Conservation (phyloP, 805 yeast species). For the Tetrapisispora iriomotensis region DNA sequence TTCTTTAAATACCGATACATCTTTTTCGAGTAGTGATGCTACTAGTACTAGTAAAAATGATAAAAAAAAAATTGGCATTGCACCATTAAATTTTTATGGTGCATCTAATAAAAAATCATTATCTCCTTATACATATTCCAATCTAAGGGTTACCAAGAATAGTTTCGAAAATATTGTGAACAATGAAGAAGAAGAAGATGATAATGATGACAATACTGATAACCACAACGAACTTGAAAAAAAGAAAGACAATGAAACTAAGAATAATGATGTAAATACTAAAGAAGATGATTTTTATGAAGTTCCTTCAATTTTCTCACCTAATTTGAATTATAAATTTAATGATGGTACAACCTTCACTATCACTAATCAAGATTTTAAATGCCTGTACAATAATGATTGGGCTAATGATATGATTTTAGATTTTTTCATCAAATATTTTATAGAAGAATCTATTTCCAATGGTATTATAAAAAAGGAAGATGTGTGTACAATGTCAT, state of each 20-base stretch:
- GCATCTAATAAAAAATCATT: background rate
- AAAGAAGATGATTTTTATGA: conserved; percentile 7
- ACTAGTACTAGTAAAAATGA: no score
- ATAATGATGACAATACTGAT: background rate
- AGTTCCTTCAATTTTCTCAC: conserved; percentile 27
- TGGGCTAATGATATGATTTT: conserved; percentile 87
- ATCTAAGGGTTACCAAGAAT: background rate
- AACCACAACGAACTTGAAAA: background rate
- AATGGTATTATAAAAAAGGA: conserved; percentile 23
- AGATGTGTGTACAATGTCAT: conserved; percentile 55
- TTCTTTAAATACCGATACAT: background rate
- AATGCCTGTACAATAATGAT: conserved; percentile 65
- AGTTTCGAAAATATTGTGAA: background rate
- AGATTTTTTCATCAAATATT: conserved; percentile 68
- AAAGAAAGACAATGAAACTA: background rate
- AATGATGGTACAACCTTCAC: conserved; percentile 44
- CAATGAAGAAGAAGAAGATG: background rate
- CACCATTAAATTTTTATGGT: conserved; percentile 3
- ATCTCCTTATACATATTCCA: background rate
- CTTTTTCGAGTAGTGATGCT: background rate
- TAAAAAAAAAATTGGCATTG: background rate
- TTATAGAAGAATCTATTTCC: conserved; percentile 32
- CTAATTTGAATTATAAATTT: conserved; percentile 42
- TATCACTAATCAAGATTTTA: conserved; percentile 62
- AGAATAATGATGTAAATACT: background rate